These are phyloP conservation scores for Otatea glauca DNA, from an alignment of 176 grass and related monocot genomes.

Conservation along the genomic window DNA sequence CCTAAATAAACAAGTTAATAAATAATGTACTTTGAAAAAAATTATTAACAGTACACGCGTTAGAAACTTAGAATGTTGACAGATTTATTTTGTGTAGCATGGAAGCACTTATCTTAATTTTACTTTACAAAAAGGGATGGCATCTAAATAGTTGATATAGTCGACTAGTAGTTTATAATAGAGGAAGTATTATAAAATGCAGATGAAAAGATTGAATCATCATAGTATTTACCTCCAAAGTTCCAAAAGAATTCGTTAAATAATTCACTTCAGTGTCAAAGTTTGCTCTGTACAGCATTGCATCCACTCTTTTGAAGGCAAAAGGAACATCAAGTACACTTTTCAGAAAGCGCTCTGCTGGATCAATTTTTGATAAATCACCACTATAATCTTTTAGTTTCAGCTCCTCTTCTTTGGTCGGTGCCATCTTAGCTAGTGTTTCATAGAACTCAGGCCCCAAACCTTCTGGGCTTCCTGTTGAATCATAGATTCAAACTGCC, in stretches of 20 bases:
- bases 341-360: conserved; percentile 77
- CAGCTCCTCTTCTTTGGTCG: conserved; percentile 78
- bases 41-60: background rate
- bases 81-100: conserved; percentile 1
- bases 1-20: background rate
- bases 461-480: conserved; percentile 60
- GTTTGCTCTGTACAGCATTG: conserved; percentile 78
- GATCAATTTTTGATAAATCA: conserved; percentile 66
- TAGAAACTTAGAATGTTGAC: background rate
- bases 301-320: conserved; percentile 81
- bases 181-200: background rate
- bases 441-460: conserved; percentile 67
- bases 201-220: conserved; percentile 27
- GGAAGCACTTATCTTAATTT: background rate
- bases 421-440: conserved; percentile 72
- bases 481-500: conserved; percentile 36
- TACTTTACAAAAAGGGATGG: background rate
- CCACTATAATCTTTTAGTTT: conserved; percentile 59
- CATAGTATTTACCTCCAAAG: conserved; percentile 66
- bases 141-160: background rate
- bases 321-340: conserved; percentile 69
- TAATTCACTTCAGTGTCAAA: conserved; percentile 66
- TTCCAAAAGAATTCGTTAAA: conserved; percentile 66
- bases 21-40: conserved; percentile 6
- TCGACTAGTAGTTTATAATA: background rate